A percentile compares a stretch with the other conserved stretches of the same genome.
phyloP scores from a whole-genome alignment of 2,329 filamentous ascomycete genomes.

The Botrytis hyacinthi region DNA sequence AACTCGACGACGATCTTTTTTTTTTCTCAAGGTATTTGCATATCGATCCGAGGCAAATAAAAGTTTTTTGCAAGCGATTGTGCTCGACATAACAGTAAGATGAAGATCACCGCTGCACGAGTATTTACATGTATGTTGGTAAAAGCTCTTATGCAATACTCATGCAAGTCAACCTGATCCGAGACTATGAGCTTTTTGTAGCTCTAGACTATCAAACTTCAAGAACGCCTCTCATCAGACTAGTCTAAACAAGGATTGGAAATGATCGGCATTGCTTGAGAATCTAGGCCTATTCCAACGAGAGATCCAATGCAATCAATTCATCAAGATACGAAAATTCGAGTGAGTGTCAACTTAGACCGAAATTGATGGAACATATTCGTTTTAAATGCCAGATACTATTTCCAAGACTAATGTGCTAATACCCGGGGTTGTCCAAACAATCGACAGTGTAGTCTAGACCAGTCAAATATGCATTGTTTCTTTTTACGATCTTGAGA shows the following conservation, averaged over 20 bases:
- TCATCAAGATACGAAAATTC: neutral
- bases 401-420: too few species aligned
- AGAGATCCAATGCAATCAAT: neutral
- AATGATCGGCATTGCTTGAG: neutral
- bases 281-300: neutral
- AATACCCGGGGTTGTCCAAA: accelerated
- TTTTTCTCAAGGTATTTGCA: neutral
- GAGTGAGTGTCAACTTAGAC: neutral
- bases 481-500: neutral
- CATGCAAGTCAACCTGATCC: neutral
- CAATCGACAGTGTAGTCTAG: neutral
- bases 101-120: neutral
- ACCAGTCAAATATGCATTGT: neutral
- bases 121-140: too few species aligned
- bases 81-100: neutral
- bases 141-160: neutral
- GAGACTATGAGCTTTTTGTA: neutral
- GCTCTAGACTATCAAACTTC: neutral
- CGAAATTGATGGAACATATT: neutral
- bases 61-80: neutral
- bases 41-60: neutral
- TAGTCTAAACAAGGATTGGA: neutral
- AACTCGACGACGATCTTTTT: neutral
- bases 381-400: neutral
- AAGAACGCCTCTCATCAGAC: neutral